Evolutionary conservation across 805 yeast species (phyloP), one percentile per base, ranked within the genome.

Genomic region (Teunomyces cretensis): DNA sequence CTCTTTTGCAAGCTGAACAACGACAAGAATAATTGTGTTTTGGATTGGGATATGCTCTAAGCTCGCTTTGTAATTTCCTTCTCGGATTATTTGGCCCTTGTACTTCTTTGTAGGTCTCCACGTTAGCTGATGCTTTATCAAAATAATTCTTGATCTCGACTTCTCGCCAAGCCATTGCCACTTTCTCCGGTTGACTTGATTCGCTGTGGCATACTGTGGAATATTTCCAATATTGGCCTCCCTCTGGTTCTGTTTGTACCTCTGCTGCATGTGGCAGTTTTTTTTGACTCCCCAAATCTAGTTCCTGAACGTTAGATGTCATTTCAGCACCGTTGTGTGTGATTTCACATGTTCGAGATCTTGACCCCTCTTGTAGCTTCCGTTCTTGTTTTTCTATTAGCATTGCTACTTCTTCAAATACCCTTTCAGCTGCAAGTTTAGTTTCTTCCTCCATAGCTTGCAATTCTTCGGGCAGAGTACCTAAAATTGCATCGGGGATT

Each of bases 401-500:
- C 14, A n/a, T 35, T n/a, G 19, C 38, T 13, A 35, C 14, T n/a
- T n/a, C 38, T 35, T 35, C 28, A 9, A 35, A 35, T 22, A 35
- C 38, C n/a, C 15, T 22, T 7, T 35, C 22, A n/a, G 38, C 38
- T 6, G 38, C 38, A 9, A 35, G n/a, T 35, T 28, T 35, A n/a
- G 38, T 35, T n/a, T 35, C 28, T 14, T 22, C 28, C 13, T 35
- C 38, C 12, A 35, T n/a, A 6, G n/a, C 9, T 13, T 9, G 17
- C 26, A 35, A 35, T 22, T 35, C 38, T 22, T 35, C 38, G 3
- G 38, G 38, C 28, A 13, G 38, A n/a, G 28, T 35, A 6, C 38
- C 38, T n/a, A 35, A 35, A 9, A 35, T 35, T 17, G 38, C 38
- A 9, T 14, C 17, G n/a, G 38, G 28, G 12, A 26, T 26, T 5